phyloP scores from a whole-genome alignment of 371 early-diverging fungal genomes.

The Mucor irregularis region DNA sequence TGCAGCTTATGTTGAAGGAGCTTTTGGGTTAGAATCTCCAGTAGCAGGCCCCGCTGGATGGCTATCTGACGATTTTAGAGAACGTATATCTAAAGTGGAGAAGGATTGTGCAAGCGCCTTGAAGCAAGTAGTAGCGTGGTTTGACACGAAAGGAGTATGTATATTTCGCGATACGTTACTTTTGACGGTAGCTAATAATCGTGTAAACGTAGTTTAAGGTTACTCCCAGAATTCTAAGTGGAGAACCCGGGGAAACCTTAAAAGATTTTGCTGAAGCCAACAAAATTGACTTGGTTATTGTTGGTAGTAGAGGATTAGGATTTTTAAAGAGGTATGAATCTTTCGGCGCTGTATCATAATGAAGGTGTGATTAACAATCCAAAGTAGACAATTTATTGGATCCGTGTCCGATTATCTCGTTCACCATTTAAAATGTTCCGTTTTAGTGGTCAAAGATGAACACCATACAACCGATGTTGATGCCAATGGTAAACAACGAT shows the following conservation, averaged over 20 bases:
- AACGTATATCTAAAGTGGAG: conserved; percentile 23
- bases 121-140: conserved; percentile 17
- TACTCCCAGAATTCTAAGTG: conserved; percentile 17
- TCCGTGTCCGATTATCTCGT: conserved; percentile 34
- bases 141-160: conserved; percentile 31
- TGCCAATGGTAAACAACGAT: no score
- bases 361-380: no score
- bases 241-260: conserved; percentile 30
- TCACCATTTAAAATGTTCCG: conserved; percentile 26
- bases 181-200: neutral
- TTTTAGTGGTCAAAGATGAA: conserved; percentile 24
- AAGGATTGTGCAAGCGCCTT: conserved; percentile 20
- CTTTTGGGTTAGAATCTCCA: conserved; percentile 31
- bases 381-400: conserved; percentile 24
- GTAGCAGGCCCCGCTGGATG: conserved; percentile 25
- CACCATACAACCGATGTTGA: neutral
- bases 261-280: conserved; percentile 28
- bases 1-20: conserved; percentile 29
- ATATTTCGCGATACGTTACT: no score
- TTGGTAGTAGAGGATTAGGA: conserved; percentile 25
- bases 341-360: no score
- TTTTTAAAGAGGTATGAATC: conserved; percentile 20
- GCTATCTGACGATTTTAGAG: conserved; percentile 19
- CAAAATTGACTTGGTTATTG: conserved; percentile 21
- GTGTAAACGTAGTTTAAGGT: conserved; percentile 14